Conservation (phyloP, 441 rosid genomes). For the Geranium incanum region DNA sequence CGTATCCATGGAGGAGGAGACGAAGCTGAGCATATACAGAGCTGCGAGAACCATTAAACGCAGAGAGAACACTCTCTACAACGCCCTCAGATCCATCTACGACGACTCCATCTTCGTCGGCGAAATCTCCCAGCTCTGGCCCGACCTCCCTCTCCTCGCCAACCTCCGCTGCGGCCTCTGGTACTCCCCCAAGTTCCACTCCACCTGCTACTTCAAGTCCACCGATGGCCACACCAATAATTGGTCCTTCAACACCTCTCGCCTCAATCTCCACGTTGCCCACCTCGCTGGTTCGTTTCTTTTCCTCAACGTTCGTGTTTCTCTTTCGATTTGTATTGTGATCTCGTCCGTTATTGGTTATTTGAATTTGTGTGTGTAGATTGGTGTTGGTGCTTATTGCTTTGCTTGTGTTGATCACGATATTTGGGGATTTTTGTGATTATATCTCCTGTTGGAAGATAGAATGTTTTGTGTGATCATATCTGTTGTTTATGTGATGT, state of each 20-base stretch:
- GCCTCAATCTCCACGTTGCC: constrained; percentile 83
- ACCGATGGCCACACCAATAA: constrained; percentile 91
- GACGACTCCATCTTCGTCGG: constrained; percentile 75
- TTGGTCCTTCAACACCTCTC: constrained; percentile 72
- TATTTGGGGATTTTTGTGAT: neutral
- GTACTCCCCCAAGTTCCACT: constrained; percentile 59
- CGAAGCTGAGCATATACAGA: constrained; percentile 65
- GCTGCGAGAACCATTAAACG: constrained; percentile 73
- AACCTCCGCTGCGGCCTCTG: constrained; percentile 96
- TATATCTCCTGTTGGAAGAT: no score
- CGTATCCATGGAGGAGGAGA: constrained; percentile 25
- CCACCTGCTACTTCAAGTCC: constrained; percentile 87
- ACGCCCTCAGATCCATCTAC: constrained; percentile 71
- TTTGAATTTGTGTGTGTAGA: neutral
- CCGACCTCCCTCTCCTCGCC: constrained; percentile 67
- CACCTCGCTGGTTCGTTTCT: constrained; percentile 45
- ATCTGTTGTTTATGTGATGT: neutral
- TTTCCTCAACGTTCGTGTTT: neutral
- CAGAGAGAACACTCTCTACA: constrained; percentile 62
- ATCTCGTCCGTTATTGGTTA: neutral
- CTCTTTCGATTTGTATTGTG: neutral
- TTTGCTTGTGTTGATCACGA: no score
- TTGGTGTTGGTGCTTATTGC: neutral
- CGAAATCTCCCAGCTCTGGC: constrained; percentile 81
- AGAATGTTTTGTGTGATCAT: no score